A percentile compares a stretch with the other conserved stretches of the same genome.
These are phyloP conservation scores for Leccinellum albellum DNA, from an alignment of 768 basidiomycete species.

Conservation along the genomic window DNA sequence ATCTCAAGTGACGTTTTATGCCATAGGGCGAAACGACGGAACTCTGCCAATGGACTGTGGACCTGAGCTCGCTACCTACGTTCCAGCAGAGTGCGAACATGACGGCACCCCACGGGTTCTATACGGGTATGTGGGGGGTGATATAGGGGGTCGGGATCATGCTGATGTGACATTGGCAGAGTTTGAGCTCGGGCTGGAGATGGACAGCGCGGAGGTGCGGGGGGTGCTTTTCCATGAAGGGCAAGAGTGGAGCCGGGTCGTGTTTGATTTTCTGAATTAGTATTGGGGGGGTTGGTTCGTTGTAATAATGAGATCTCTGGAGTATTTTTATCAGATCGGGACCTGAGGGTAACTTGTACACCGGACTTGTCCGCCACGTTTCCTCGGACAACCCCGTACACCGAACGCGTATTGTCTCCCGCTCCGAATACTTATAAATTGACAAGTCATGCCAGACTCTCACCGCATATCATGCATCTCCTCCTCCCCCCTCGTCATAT, in stretches of 20 bases:
- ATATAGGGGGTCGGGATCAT: not conserved
- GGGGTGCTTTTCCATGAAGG: conserved; percentile 61
- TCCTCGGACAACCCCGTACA: conserved; percentile 1
- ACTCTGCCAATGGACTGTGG: conserved; percentile 85
- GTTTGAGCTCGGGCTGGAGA: conserved; percentile 79
- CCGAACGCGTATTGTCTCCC: not conserved
- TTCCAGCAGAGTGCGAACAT: conserved; percentile 69
- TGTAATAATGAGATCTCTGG: not conserved
- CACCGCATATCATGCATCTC: conserved; percentile 23
- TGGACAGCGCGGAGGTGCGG: conserved; percentile 85
- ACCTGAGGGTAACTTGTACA: not conserved
- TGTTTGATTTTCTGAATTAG: conserved; percentile 49
- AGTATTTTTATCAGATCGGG: not conserved
- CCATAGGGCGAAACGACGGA: conserved; percentile 62
- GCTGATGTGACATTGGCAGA: conserved; percentile 38
- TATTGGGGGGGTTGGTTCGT: not conserved
- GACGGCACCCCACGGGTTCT: conserved; percentile 63
- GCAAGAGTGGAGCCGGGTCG: conserved; percentile 77
- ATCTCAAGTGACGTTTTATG: conserved; percentile 22
- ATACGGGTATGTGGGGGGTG: conserved; percentile 51
- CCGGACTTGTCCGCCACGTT: not conserved
- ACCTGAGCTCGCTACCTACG: conserved; percentile 71
- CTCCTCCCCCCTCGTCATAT: conserved; percentile 7
- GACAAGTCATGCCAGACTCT: not conserved
- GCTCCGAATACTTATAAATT: not conserved